phyloP scores from a whole-genome alignment of 352 stramenopile genomes.

The Pythium folliculosum region DNA sequence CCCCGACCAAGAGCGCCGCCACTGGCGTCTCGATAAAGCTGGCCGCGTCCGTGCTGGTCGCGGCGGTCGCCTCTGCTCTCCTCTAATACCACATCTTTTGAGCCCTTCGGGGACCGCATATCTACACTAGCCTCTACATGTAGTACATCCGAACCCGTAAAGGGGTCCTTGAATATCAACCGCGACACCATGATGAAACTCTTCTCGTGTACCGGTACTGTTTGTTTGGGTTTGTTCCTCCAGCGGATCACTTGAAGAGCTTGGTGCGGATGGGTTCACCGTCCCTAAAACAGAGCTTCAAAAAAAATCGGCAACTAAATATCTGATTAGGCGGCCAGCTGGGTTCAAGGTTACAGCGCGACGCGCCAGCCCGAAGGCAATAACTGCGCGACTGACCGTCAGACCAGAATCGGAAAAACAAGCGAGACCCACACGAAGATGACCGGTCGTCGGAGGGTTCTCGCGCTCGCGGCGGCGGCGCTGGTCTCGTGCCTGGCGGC shows the following conservation, averaged over 20 bases:
- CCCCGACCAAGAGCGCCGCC: background rate
- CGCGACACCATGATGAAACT: too few relatives aligned
- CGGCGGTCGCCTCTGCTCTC: background rate
- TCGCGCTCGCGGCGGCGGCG: background rate
- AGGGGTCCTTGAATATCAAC: too few relatives aligned
- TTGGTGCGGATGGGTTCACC: background rate
- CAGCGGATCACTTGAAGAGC: too few relatives aligned
- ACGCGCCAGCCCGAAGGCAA: background rate
- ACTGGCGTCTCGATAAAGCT: background rate
- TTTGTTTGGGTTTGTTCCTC: too few relatives aligned
- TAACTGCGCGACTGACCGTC: background rate
- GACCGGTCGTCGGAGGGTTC: background rate
- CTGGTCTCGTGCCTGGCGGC: constrained; percentile 3
- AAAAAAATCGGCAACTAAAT: background rate
- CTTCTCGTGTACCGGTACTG: too few relatives aligned
- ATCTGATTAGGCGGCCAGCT: constrained; percentile 9
- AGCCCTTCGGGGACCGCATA: background rate
- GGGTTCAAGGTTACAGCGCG: constrained; percentile 8
- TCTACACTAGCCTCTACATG: background rate
- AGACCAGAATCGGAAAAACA: background rate
- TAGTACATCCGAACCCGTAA: too few relatives aligned
- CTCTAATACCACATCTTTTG: constrained; percentile 6
- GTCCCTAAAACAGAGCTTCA: background rate
- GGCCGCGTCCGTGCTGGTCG: background rate
- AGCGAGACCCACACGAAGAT: background rate